Evolutionary conservation across 2,329 filamentous ascomycete genomes (phyloP), one percentile per base, ranked within the genome.

Genomic region (Colletotrichum cordylinicola): DNA sequence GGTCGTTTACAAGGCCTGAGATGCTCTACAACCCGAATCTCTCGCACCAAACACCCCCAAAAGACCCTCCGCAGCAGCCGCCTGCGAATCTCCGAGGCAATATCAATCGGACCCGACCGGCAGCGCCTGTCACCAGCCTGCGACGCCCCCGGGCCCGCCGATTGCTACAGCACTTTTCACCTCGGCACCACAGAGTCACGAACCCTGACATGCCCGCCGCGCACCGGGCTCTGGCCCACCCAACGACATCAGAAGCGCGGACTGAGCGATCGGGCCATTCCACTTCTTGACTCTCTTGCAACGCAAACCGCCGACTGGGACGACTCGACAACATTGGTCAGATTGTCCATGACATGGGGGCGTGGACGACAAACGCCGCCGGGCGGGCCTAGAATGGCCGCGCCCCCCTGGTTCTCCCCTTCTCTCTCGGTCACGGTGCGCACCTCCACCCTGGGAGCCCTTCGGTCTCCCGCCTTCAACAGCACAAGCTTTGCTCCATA

Each of bases 131-230:
- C 56, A 66, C 56, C 58, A 62, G 37, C 37, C 56, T 76, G 70
- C 70, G 64, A 76, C 58, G 43, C 48, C 48, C 43, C 70, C 74
- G 70, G 74, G 48, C 64, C 70, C 64, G 70, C 70, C 74, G 64
- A 68, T 39, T 64, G 65, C 64, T 73, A 76, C 74, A 76, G 70
- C 70, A 48, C 65, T 67, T 48, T 61, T 43, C 64, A 43, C 65
- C 70, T 73, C 70, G 74, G 74, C 74, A 76, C 24, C 64, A 69
- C 18, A 74, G 64, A 76, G 65, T 76, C 74, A 73, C 70, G 21
- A 65, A 64, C 74, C 74, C 70, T 75, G 70, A 58, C 70, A 73
- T 56, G 33, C 58, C 70, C 70, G 64, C 58, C 24, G 70, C 58
- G 71, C 74, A 58, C 74, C 70, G 64, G 68, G 74, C 43, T 69